phyloP scores from a whole-genome alignment of 352 stramenopile species.

The Globisporangium acanthophoron region DNA sequence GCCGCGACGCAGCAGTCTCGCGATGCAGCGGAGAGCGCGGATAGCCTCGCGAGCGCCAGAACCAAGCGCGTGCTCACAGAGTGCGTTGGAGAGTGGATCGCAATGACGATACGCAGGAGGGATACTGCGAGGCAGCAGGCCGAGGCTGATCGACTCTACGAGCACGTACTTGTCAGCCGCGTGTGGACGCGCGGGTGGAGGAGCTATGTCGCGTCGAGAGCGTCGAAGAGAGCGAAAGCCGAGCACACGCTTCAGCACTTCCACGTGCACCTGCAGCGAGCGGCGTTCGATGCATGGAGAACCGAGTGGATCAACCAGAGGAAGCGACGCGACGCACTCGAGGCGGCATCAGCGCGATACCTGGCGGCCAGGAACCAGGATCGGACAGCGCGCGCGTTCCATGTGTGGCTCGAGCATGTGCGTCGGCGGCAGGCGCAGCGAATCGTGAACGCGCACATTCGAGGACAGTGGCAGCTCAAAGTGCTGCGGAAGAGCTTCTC shows the following conservation, averaged over 20 bases:
- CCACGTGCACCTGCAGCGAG: background rate
- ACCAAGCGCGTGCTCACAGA: background rate
- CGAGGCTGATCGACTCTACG: background rate
- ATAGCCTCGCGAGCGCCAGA: background rate
- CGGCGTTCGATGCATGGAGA: constrained; percentile 2
- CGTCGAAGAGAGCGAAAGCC: background rate
- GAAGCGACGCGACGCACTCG: constrained; percentile 1
- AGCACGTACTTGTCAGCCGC: background rate
- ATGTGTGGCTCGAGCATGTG: constrained; percentile 10
- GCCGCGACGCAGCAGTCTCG: background rate
- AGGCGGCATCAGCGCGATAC: background rate
- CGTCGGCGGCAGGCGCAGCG: constrained; percentile 2
- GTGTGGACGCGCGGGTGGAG: constrained; percentile 5
- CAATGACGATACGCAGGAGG: background rate
- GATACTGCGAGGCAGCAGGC: background rate
- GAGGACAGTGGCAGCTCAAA: constrained; percentile 1
- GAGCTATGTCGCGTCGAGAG: background rate
- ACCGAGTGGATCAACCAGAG: background rate
- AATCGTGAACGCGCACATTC: constrained; percentile 8
- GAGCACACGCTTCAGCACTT: background rate
- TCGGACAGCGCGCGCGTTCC: constrained; percentile 1
- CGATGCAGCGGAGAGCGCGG: background rate
- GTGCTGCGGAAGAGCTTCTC: background rate
- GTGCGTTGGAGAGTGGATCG: constrained; percentile 3
- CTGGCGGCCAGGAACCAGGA: background rate